Percentiles rank a stretch among this genome's conserved stretches.
phyloP scores from a whole-genome alignment of 257 asterid species.

The Knoxia roxburghii region DNA sequence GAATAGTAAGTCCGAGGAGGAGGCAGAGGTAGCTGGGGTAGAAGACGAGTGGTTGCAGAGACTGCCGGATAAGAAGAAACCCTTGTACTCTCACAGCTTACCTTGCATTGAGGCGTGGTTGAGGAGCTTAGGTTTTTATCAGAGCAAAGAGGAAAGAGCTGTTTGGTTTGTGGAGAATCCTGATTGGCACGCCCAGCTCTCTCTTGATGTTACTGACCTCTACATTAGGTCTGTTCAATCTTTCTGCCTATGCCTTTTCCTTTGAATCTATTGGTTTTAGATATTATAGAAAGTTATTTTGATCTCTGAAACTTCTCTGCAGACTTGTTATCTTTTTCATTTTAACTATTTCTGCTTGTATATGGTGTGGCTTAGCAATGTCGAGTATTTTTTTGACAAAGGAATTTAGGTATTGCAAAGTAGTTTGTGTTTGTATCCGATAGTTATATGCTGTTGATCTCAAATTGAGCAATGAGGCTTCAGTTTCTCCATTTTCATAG shows the following conservation, averaged over 20 bases:
- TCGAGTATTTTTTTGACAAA: neutral
- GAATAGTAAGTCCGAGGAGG: constrained; percentile 55
- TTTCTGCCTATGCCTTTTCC: neutral
- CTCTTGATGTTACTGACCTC: constrained; percentile 85
- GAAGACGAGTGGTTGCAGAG: constrained; percentile 84
- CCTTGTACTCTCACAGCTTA: constrained; percentile 87
- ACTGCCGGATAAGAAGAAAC: constrained; percentile 80
- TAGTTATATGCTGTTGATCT: neutral
- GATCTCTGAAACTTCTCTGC: neutral
- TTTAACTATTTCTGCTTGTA: neutral
- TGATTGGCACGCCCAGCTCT: constrained; percentile 84
- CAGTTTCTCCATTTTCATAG: neutral
- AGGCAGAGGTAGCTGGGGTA: constrained; percentile 39
- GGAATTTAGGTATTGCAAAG: neutral
- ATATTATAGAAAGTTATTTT: neutral
- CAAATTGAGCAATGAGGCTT: neutral
- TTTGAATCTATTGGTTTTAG: neutral
- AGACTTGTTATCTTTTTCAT: neutral
- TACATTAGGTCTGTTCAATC: constrained; percentile 52
- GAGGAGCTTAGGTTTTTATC: constrained; percentile 65
- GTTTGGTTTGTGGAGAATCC: constrained; percentile 81
- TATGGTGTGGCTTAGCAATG: neutral
- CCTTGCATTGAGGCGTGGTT: constrained; percentile 97
- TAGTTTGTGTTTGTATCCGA: too few species aligned
- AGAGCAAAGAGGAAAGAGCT: constrained; percentile 84